phyloP scores from a whole-genome alignment of 1,284 basidiomycete species.

The Athelia sp. region DNA sequence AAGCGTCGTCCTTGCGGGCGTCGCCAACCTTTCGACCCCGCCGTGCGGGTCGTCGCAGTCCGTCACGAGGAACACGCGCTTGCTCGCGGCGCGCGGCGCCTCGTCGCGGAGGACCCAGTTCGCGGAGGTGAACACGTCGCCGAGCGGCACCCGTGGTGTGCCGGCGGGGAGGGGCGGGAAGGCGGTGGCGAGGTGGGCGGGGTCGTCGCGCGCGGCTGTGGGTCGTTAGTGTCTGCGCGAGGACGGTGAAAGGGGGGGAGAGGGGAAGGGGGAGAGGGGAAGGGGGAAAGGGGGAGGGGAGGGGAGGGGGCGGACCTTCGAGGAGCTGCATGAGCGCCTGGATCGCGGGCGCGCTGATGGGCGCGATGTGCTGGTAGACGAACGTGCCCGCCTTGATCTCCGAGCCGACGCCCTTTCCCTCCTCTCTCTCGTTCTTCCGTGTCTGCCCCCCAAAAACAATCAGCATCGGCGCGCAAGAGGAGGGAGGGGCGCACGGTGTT shows the following conservation, averaged over 20 bases:
- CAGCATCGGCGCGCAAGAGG: background rate
- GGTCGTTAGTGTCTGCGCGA: background rate
- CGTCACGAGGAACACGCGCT: slow-evolving; percentile 90
- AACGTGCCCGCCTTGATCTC: slow-evolving; percentile 75
- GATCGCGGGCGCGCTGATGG: slow-evolving; percentile 77
- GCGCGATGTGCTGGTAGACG: slow-evolving; percentile 72
- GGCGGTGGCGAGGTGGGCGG: slow-evolving; percentile 44
- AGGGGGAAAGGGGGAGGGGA: too few species aligned
- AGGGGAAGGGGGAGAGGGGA: too few species aligned
- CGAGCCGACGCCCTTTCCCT: slow-evolving; percentile 37
- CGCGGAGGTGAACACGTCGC: slow-evolving; percentile 83
- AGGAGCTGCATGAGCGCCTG: slow-evolving; percentile 68
- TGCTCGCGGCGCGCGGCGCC: slow-evolving; percentile 80
- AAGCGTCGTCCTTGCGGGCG: slow-evolving; percentile 65
- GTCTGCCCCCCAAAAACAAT: slow-evolving; percentile 27
- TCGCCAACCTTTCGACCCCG: slow-evolving; percentile 38
- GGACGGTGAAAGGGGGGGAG: background rate
- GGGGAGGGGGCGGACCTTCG: too few species aligned
- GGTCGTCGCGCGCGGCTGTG: slow-evolving; percentile 57
- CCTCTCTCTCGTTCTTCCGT: slow-evolving; percentile 41
- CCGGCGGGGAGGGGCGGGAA: slow-evolving; percentile 57
- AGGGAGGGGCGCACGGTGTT: slow-evolving; percentile 69
- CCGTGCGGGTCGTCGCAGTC: slow-evolving; percentile 74
- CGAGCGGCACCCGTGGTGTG: slow-evolving; percentile 61
- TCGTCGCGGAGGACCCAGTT: slow-evolving; percentile 85